phyloP scores from a whole-genome alignment of 768 basidiomycete genomes.

The Suillus cothurnatus region DNA sequence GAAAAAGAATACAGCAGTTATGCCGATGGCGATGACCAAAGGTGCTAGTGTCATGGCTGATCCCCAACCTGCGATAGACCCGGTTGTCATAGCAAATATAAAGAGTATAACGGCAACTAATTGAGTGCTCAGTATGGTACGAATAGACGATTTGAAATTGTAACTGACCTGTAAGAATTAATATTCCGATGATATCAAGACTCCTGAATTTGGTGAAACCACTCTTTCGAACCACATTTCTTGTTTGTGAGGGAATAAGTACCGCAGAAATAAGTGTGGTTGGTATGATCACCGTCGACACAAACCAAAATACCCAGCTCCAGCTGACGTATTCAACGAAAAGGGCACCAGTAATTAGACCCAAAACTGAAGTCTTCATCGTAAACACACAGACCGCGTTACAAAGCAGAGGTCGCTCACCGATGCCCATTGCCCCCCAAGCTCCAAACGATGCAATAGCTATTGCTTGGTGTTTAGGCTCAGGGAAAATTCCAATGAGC shows the following conservation, averaged over 20 bases:
- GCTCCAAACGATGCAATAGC: background rate
- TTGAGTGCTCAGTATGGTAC: background rate
- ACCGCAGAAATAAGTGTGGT: background rate
- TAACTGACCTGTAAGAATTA: background rate
- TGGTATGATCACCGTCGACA: background rate
- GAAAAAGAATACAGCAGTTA: constrained; percentile 42
- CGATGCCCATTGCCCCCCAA: background rate
- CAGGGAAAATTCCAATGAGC: background rate
- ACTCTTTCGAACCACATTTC: background rate
- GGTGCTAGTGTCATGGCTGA: constrained; percentile 41
- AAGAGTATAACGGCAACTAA: background rate
- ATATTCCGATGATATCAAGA: background rate
- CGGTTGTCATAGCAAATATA: constrained; percentile 39
- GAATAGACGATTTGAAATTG: background rate
- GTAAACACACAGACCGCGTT: background rate
- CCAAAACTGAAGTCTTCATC: background rate
- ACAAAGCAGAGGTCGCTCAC: background rate
- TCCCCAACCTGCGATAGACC: constrained; percentile 47
- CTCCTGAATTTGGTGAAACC: background rate
- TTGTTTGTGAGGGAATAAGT: background rate
- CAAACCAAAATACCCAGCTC: background rate
- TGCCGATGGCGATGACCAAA: constrained; percentile 42
- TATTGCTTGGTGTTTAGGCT: background rate
- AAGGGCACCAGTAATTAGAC: background rate
- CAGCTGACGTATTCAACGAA: background rate